Base-by-base conservation (phyloP, 192 early-diverging fungal species). In the Pilaira anomala region DNA sequence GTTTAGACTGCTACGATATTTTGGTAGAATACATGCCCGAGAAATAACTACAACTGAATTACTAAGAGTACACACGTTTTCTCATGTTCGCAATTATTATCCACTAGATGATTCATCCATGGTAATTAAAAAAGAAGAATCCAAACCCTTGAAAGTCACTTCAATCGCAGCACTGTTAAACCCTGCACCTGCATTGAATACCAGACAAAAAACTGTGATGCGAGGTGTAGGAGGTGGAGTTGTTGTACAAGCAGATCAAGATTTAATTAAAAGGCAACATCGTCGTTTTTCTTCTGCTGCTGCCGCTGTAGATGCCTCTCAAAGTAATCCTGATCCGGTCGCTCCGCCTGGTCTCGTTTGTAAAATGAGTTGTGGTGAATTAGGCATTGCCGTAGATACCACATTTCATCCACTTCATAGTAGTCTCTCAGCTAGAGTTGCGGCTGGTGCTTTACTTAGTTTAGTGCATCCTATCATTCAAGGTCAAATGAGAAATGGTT, bases 401-500 rank as follows among this genome's bases (percentile, higher is more conserved):
- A 71, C 69, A 2, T 71, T 61, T 40, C 63, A 62, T 54, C 63
- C 58, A 16, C 28, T 56, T n/a, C 51, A 66, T 60, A 60, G 63
- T 22, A 59, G 62, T 29, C 36, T 41, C 19, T 51, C 69, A 0
- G 69, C 69, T 16, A 46, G 45, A 28, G 19, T 71, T 9, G 59
- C 66, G 6, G 52, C 66, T 8, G 66, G 66, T 13, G 49, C 60
- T 18, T 52, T 68, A 19, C 21, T 68, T 13, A 55, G 62, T 22
- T 51, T 63, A n/a, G 62, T 51, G 24, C 77, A 87, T 42, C 73
- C 74, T 7, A 82, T 92, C 1, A 83, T 85, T 46, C 67, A 57
- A 3, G 82, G 82, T 26, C 48, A 73, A 51, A 71, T 85, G 33
- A 67, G 67, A 25, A 92, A 92, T 65, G 89, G 84, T 0, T 79